Base-by-base conservation (phyloP, 352 stramenopile species). In the Globisporangium sylvaticum region DNA sequence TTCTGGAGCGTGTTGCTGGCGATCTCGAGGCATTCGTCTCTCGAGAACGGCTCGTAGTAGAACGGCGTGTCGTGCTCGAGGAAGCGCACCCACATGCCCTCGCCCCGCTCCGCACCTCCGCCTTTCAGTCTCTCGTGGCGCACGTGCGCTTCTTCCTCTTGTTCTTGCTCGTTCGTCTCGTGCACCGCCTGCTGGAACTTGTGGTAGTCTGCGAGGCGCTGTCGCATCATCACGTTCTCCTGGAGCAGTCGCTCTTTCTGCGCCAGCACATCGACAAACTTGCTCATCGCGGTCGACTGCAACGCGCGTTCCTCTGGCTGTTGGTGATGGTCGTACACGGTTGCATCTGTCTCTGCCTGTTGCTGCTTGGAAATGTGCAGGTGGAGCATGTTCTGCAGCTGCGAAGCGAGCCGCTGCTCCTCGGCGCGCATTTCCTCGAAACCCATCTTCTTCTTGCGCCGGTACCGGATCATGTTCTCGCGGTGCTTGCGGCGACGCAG, bases 401-500 rank as follows among this genome's bases (percentile, higher is more conserved):
- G 62, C 39, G 66, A 57, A n/a, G 77, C 70, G n/a, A 82, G 73
- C 27, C 67, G 64, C 22, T 68, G 63, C 62, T 82, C 72, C 58
- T 71, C 64, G 8, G 37, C 68, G 24, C 68, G 67, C 68, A 82
- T 73, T 53, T 82, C 73, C 7, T 70, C 67, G 34, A 79, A 65
- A 59, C 72, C 66, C 53, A 71, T 71, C 62, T 82, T 82, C 73
- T 82, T 82, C 68, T 80, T 82, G 48, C 59, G 67, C 10, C 75
- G 70, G 67, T 78, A 82, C 60, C 77, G 76, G 44, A 82, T 71
- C 75, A 82, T 82, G 64, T 82, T 82, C 58, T 82, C 75, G 12
- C 75, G 75, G 60, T 82, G 75, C 52, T 52, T 62, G 53, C 62
- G 62, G n/a, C 62, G 50, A 18, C 53, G 39, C 3, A 44, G 15